Evolutionary conservation across 2,329 filamentous ascomycete species (phyloP), one percentile per base, ranked within the genome.

Genomic region (Diaporthe sp.): DNA sequence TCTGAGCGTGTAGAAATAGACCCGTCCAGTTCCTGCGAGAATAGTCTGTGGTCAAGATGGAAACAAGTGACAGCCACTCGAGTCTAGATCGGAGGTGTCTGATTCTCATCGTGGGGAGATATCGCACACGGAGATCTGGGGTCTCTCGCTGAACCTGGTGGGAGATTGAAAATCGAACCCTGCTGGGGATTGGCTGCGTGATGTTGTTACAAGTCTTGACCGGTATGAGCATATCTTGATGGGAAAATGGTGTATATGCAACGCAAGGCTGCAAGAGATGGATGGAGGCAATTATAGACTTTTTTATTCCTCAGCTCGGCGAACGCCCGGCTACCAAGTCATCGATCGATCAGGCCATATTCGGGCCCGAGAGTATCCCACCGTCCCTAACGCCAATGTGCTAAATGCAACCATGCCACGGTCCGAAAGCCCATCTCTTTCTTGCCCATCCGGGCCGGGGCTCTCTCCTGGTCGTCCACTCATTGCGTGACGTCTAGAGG

Each of bases 401-500:
- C 71, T 63, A 73, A 73, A 73, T 73, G 58, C 71, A 73, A 65
- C 58, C 71, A 73, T 73, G 71, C 71, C 71, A 73, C 71, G 51
- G 37, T 65, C 58, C 37, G 60, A 67, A 55, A 73, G n/a, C 58
- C 47, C 49, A 20, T 10, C 47, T 65, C 71, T 51, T 55, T 55
- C 28, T 34, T 17, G n/a, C 71, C 47, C 34, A 28, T 63, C 37
- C n/a, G 39, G 47, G 37, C 58, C 31, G 25, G 6, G 37, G 37
- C 47, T 47, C 22, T 37, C 42, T 9, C 34, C 25, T n/a, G 20
- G 13, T 20, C 49, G 58, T 37, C 25, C 57, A n/a, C 25, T 53
- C 31, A 4, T 9, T 31, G 31, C 22, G n/a, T 13, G n/a, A 70
- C 37, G 7, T 47, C 17, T 84, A 94, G 79, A 31, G 31, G 31